phyloP scores from a whole-genome alignment of 2,329 filamentous ascomycete genomes.

The Plenodomus biglobosus region DNA sequence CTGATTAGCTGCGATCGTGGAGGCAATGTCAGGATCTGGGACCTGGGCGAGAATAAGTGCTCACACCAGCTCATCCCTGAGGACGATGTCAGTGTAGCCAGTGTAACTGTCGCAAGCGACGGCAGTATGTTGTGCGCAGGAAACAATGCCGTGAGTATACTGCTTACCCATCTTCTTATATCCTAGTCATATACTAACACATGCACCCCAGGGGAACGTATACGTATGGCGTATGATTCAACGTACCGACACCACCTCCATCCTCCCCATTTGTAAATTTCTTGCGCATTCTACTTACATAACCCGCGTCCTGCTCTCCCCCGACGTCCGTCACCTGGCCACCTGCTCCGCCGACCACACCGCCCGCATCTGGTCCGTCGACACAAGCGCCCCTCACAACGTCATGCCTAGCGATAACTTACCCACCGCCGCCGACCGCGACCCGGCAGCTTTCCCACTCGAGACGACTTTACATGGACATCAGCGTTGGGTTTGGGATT shows the following conservation, averaged over 20 bases:
- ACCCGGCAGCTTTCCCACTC: slow-evolving; percentile 67
- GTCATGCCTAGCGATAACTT: slow-evolving; percentile 35
- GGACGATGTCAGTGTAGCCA: slow-evolving; percentile 89
- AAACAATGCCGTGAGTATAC: slow-evolving; percentile 77
- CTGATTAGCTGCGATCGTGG: slow-evolving; percentile 94
- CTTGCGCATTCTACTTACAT: slow-evolving; percentile 90
- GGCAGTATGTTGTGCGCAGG: slow-evolving; percentile 90
- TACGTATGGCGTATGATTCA: slow-evolving; percentile 96
- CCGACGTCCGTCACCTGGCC: slow-evolving; percentile 90
- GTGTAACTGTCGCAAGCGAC: slow-evolving; percentile 93
- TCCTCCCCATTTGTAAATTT: slow-evolving; percentile 86
- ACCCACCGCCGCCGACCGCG: slow-evolving; percentile 39
- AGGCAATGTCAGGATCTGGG: slow-evolving; percentile 93
- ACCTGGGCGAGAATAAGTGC: slow-evolving; percentile 94
- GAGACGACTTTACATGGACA: slow-evolving; percentile 87
- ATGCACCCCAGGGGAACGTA: slow-evolving; percentile 72
- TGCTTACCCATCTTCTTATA: not conserved
- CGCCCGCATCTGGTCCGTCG: slow-evolving; percentile 94
- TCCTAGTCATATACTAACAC: not conserved
- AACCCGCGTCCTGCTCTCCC: slow-evolving; percentile 85
- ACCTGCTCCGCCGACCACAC: slow-evolving; percentile 94
- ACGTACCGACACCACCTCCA: slow-evolving; percentile 75
- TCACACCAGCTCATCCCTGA: slow-evolving; percentile 95
- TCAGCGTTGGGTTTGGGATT: slow-evolving; percentile 97
- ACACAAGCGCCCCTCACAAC: slow-evolving; percentile 49